Evolutionary conservation across 2,329 filamentous ascomycete species (phyloP), one percentile per base, ranked within the genome.

Genomic region (Elsinoe ampelina): DNA sequence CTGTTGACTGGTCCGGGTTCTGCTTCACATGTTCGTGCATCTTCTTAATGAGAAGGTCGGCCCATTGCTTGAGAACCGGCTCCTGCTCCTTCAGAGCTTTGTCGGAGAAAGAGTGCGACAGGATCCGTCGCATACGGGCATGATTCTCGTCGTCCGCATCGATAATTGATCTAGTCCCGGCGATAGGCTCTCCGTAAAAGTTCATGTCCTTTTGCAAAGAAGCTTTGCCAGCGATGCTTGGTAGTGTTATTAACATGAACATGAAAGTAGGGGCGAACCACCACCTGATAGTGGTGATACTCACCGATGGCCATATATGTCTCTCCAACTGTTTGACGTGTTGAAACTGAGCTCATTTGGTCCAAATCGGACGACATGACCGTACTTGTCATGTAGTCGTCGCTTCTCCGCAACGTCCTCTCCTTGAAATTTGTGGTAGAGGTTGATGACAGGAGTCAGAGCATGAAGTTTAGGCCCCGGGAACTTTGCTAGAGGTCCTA

Each of bases 301-400:
- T 63, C 36, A 55, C 38, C 63, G 63, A 57, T 67, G 64, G 15
- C 68, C 68, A 58, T 72, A 72, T 36, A 77, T 74, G 34, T 77
- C 72, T 61, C 71, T 69, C 69, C 74, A 79, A 1, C 67, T 67
- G 0, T 64, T 64, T 2, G 67, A 58, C 5, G 66, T 62, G 42
- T 66, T 70, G 62, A 75, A 79, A 1, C 74, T 72, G 2, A 79
- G 69, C 61, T 78, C 74, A 57, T 75, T 68, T 1, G 77, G 76
- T 3, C 69, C 70, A 41, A 77, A 65, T 8, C 77, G 73, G 7
- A 79, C 75, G 1, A 78, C 69, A 1, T 68, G 67, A 4, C 77
- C 77, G 60, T 76, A 75, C 39, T 65, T 59, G 5, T 66, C 60
- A 62, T 76, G 73, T 12, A 75, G 63, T 15, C 58, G 43, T 2